phyloP scores from a whole-genome alignment of 1,139 yeast species.

The Pichia sp. region DNA sequence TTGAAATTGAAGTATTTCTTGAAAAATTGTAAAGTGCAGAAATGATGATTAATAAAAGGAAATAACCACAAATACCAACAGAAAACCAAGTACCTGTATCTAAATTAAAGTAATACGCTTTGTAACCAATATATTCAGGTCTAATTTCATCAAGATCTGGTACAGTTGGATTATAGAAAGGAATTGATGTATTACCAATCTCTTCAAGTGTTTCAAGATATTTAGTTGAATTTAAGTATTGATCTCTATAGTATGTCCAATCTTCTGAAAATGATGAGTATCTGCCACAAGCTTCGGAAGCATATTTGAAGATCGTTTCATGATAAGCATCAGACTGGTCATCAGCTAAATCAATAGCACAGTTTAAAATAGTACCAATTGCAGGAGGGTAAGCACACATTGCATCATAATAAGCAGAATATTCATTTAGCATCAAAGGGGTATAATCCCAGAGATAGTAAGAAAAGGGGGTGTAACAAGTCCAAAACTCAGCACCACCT shows the following conservation, averaged over 20 bases:
- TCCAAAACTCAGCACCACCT: slow-evolving; percentile 15
- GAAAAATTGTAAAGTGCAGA: slow-evolving; percentile 25
- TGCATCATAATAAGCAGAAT: slow-evolving; percentile 13
- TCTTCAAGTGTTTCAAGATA: slow-evolving; percentile 7
- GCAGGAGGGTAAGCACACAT: slow-evolving; percentile 24
- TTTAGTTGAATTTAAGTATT: slow-evolving; percentile 26
- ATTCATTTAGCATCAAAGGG: slow-evolving; percentile 1
- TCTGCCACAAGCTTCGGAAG: slow-evolving; percentile 14
- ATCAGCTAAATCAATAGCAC: slow-evolving; percentile 19
- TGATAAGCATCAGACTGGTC: slow-evolving; percentile 11
- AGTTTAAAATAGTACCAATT: slow-evolving; percentile 24
- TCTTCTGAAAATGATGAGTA: slow-evolving; percentile 15
- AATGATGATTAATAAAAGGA: slow-evolving; percentile 29
- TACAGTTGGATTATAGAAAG: slow-evolving; percentile 16
- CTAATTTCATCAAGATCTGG: slow-evolving; percentile 11
- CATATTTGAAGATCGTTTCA: slow-evolving; percentile 13
- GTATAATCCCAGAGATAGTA: slow-evolving; percentile 11
- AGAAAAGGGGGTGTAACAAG: slow-evolving; percentile 9
- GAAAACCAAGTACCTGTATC: slow-evolving; percentile 27
- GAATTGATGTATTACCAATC: slow-evolving; percentile 13
- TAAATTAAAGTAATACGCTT: slow-evolving; percentile 15
- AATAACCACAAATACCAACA: slow-evolving; percentile 37
- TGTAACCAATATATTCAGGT: slow-evolving; percentile 10
- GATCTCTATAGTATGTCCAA: slow-evolving; percentile 18
- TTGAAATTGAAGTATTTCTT: slow-evolving; percentile 12